Base-by-base conservation (phyloP, 2,329 filamentous ascomycete genomes). In the Aschersonia sp. region DNA sequence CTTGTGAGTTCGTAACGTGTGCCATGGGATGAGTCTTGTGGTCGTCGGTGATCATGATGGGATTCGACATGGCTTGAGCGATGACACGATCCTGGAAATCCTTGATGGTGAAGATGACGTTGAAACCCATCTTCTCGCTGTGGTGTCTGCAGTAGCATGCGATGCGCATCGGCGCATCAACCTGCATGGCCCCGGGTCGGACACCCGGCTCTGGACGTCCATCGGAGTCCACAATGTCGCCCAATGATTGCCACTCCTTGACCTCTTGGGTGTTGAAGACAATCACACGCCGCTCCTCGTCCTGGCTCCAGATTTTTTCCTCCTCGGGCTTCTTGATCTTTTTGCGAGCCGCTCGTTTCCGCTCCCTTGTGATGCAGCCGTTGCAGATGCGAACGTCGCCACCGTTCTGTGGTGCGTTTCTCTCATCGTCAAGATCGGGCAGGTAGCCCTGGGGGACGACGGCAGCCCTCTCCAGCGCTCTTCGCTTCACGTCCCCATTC, bases 91-190 rank as follows among this genome's bases (percentile, higher is more conserved):
- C 85, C 53, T 79, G 70, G 59, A 78, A 78, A 64, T 96, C 87
- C 60, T 89, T 94, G 58, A 98, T 74, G 1, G 91, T 97, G 65
- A 97, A 94, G 53, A 98, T 94, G 57, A 97, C 89, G 53, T 77
- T 73, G 65, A 96, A 98, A 2, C 91, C 91, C 55, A 84, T 72
- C 68, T 97, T 97, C 66, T 97, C 92, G 51, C 84, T 81, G 57
- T 97, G 91, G 61, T 98, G 91, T 28, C 91, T 81, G 66, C 91
- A 97, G 65, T 97, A 98, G 63, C 91, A 98, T 30, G 89, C 88
- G 58, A 98, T 96, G 7, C 91, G 83, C 89, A 97, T 95, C 0
- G 88, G 89, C 2, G 87, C 80, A 55, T 89, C 83, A 29, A 94
- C 81, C 58, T 88, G 83, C 70, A 87, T 80, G 5, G 83, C 78